Base-by-base conservation (phyloP, 148 eudicot genomes). In the Rhododendron mucronatum region DNA sequence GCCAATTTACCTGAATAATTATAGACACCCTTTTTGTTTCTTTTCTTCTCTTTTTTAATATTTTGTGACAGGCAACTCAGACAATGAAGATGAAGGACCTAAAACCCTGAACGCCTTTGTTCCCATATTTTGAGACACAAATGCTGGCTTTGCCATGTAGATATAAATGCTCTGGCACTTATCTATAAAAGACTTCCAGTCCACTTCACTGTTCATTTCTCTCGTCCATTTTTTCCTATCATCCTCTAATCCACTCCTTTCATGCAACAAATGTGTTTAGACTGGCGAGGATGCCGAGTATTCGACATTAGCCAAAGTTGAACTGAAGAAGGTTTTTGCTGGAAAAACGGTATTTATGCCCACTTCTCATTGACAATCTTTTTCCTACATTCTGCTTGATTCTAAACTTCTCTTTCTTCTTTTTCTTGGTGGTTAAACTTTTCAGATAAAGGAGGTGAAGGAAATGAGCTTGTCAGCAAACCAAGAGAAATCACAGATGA, bases 391-490 rank as follows among this genome's bases (percentile, higher is more conserved):
- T 47, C 44, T n/a, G 35, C 30, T 26, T 26, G 26, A 18, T 55
- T 21, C 23, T 53, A 12, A 7, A 20, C 1, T 48, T 47, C 4
- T 26, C 30, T 41, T 44, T 41, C 37, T 78, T 8, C 10, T 35
- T 81, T n/a, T 61, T 15, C 21, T 81, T 81, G 37, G 67, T 18
- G 47, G 37, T 79, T 7, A 16, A 71, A 87, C 28, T 88, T 85
- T 28, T 1, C 91, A 96, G 98, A 95, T 96, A 82, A 95, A 90
- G 88, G 88, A 87, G 35, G 41, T 92, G 6, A 88, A 90, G 67
- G 98, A 96, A 88, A 95, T 89, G 90, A 96, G 98, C 88, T 93
- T 96, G 89, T 90, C 98, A 71, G 95, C 98, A 45, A 96, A 95
- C 87, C 98, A 96, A 88, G 94, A 91, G 88, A 96, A 88, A 86